phyloP scores from a whole-genome alignment of 1,284 basidiomycete genomes.

The Cerioporus squamosus region DNA sequence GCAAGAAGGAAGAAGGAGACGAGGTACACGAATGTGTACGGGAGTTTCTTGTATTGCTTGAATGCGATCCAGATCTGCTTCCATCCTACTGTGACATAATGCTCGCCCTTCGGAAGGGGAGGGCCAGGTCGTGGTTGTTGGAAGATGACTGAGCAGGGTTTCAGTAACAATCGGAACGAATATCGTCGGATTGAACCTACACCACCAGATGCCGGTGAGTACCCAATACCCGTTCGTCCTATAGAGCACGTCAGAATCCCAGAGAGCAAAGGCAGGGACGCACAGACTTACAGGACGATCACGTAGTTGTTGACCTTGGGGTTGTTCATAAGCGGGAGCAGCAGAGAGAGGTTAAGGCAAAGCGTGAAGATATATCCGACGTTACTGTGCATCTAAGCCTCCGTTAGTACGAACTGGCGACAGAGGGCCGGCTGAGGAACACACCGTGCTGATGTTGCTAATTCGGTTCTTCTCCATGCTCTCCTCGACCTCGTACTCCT shows the following conservation, averaged over 20 bases:
- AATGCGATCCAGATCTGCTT: constrained; percentile 79
- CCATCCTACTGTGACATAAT: constrained; percentile 80
- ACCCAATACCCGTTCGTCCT: constrained; percentile 81
- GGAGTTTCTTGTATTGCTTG: constrained; percentile 73
- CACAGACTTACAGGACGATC: constrained; percentile 55
- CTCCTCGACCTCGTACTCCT: constrained; percentile 77
- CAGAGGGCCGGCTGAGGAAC: constrained; percentile 26
- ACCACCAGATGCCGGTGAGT: constrained; percentile 80
- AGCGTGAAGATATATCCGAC: constrained; percentile 73
- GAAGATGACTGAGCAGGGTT: constrained; percentile 59
- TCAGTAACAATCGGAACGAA: not conserved
- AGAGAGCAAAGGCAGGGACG: not conserved
- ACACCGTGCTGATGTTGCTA: constrained; percentile 83
- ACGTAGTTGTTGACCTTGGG: constrained; percentile 76
- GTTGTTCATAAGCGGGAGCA: constrained; percentile 70
- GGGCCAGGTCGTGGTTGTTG: constrained; percentile 80
- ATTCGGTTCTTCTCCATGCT: constrained; percentile 85
- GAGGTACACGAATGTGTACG: constrained; percentile 78
- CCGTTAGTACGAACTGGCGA: not conserved
- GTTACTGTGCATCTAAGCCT: constrained; percentile 69
- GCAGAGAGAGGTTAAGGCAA: constrained; percentile 71
- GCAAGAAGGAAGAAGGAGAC: constrained; percentile 79
- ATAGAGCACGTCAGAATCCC: constrained; percentile 9
- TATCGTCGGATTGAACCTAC: constrained; percentile 44
- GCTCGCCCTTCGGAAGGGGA: constrained; percentile 69